These are phyloP conservation scores for Talaromyces sp. DNA, from an alignment of 2,329 filamentous ascomycete species.

Conservation along the genomic window DNA sequence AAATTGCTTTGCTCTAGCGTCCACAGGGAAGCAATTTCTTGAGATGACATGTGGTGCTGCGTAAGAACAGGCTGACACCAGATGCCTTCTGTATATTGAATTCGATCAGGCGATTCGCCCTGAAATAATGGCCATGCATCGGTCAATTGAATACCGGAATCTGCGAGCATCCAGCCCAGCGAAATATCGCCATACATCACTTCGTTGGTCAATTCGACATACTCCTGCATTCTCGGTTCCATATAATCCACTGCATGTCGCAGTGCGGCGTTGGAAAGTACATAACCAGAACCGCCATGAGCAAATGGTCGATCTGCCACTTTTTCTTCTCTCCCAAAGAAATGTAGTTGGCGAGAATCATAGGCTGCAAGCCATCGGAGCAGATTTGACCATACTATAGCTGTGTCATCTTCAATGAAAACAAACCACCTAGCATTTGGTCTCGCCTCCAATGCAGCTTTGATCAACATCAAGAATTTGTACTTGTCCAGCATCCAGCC, in stretches of 20 bases:
- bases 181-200: slow-evolving; percentile 49
- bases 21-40: background rate
- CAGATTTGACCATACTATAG: slow-evolving; percentile 50
- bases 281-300: slow-evolving; percentile 50
- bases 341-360: slow-evolving; percentile 44
- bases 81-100: slow-evolving; percentile 32
- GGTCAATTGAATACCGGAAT: slow-evolving; percentile 40
- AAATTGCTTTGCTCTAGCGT: background rate
- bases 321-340: slow-evolving; percentile 50
- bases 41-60: slow-evolving; percentile 44
- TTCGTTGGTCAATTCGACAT: slow-evolving; percentile 40
- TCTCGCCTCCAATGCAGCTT: slow-evolving; percentile 40
- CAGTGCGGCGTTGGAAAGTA: slow-evolving; percentile 48
- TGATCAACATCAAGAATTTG: slow-evolving; percentile 53
- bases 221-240: slow-evolving; percentile 34
- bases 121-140: slow-evolving; percentile 46
- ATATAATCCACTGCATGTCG: slow-evolving; percentile 39
- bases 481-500: slow-evolving; percentile 53
- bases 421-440: slow-evolving; percentile 53
- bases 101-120: slow-evolving; percentile 20
- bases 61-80: slow-evolving; percentile 48
- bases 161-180: slow-evolving; percentile 42
- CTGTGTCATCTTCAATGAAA: slow-evolving; percentile 57
- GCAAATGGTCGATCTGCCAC: slow-evolving; percentile 48
- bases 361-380: slow-evolving; percentile 49